phyloP scores from a whole-genome alignment of 2,329 filamentous ascomycete genomes.

The Calonectria multiphialidica region DNA sequence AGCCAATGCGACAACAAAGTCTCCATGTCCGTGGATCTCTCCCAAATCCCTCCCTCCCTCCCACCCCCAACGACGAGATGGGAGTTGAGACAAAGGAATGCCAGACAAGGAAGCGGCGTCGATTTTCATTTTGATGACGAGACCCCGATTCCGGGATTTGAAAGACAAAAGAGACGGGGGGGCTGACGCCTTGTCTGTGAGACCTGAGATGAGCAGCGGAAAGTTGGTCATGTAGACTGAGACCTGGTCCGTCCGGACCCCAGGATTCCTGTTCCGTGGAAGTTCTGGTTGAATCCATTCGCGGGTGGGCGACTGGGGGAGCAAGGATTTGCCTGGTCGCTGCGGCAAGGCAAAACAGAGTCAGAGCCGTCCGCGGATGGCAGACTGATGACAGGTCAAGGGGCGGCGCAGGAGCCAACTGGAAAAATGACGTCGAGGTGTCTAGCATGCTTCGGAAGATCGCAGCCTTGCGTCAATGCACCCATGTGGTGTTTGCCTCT shows the following conservation, averaged over 20 bases:
- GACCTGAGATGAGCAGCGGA: constrained; percentile 26
- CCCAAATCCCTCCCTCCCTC: background rate
- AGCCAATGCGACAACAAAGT: background rate
- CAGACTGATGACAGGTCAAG: constrained; percentile 12
- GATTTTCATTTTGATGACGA: background rate
- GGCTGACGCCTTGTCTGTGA: background rate
- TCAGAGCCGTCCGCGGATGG: background rate
- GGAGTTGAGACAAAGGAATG: constrained; percentile 8
- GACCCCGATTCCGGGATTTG: constrained; percentile 11
- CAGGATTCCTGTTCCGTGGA: constrained; percentile 10
- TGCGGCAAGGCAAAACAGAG: constrained; percentile 24
- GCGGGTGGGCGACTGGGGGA: constrained; percentile 20
- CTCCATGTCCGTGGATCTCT: constrained; percentile 3
- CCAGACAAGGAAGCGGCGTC: background rate
- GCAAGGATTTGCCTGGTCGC: constrained; percentile 20
- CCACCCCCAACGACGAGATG: background rate
- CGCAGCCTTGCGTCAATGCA: constrained; percentile 12
- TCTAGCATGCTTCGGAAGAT: constrained; percentile 22
- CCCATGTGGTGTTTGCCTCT: constrained; percentile 14
- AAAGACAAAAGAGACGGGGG: constrained; percentile 6
- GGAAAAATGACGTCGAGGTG: constrained; percentile 33
- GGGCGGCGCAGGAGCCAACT: background rate
- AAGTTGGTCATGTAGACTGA: background rate
- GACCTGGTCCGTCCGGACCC: constrained; percentile 12
- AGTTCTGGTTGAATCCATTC: background rate